These are phyloP conservation scores for Aspergillus nanangensis DNA, from an alignment of 495 filamentous ascomycete species.

Conservation along the genomic window DNA sequence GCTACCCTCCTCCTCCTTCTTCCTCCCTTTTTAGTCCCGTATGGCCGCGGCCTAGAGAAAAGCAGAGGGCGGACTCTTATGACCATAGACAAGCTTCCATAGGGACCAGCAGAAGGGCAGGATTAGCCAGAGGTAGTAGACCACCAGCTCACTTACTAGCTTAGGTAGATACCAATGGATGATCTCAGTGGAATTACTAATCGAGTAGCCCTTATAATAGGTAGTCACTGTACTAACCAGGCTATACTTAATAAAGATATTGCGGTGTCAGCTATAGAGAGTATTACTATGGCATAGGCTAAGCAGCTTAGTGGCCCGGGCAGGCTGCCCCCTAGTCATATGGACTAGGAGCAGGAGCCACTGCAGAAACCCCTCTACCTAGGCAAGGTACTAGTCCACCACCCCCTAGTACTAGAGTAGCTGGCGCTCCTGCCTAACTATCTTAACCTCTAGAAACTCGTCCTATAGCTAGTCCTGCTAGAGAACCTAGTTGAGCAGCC, in stretches of 20 bases:
- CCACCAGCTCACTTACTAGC: background rate
- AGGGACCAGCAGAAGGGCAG: background rate
- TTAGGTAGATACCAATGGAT: background rate
- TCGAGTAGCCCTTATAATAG: background rate
- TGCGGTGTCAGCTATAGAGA: background rate
- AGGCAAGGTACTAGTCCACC: too few relatives aligned
- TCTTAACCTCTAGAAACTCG: background rate
- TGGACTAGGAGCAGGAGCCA: background rate
- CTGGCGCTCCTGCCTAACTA: background rate
- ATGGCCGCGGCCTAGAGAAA: background rate
- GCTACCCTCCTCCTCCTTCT: background rate
- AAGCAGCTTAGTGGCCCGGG: background rate
- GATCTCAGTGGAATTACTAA: slow-evolving; percentile 1
- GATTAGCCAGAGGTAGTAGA: slow-evolving; percentile 2
- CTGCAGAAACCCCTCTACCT: background rate
- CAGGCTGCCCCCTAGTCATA: background rate
- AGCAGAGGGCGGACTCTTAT: too few relatives aligned
- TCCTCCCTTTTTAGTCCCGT: too few relatives aligned
- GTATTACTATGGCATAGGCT: background rate
- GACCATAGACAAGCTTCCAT: background rate
- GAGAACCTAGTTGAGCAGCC: background rate
- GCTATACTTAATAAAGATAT: background rate
- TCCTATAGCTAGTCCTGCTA: background rate
- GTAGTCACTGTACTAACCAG: background rate
- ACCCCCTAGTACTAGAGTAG: too few relatives aligned